Evolutionary conservation across 768 basidiomycete species (phyloP).

Genomic region (Leccinum disarticulatum): DNA sequence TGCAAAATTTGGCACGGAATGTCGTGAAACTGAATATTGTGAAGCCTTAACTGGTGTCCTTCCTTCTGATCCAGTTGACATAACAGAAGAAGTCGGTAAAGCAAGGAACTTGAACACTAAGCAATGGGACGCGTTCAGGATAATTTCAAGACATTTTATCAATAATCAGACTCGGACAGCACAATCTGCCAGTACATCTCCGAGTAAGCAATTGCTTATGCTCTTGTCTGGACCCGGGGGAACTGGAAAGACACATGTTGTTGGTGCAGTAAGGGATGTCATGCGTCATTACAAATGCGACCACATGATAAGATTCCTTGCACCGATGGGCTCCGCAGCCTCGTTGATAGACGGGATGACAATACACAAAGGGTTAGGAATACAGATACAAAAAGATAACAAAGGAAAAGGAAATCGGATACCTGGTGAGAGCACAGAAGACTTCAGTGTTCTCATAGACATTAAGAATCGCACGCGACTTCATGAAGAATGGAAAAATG

Average conservation of each 20-base stretch:
- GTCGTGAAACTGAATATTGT: too few species aligned
- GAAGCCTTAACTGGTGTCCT: too few species aligned
- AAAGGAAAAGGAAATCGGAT: slow-evolving; percentile 13
- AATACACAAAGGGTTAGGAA: slow-evolving; percentile 25
- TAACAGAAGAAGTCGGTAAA: too few species aligned
- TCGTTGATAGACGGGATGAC: slow-evolving; percentile 31
- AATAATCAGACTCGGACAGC: too few species aligned
- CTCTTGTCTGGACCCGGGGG: too few species aligned
- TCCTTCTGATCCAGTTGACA: too few species aligned
- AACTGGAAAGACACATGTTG: slow-evolving; percentile 25
- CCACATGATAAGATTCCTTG: slow-evolving; percentile 27
- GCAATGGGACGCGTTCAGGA: too few species aligned
- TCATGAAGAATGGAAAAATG: neutral
- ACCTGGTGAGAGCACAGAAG: neutral
- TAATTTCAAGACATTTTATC: too few species aligned
- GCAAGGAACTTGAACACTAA: too few species aligned
- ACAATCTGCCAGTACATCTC: too few species aligned
- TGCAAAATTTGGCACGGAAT: too few species aligned
- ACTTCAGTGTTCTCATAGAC: neutral
- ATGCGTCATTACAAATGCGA: slow-evolving; percentile 23
- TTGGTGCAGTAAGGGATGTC: slow-evolving; percentile 22
- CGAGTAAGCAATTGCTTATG: too few species aligned
- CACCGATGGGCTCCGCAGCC: slow-evolving; percentile 35
- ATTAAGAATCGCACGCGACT: neutral
- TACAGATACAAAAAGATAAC: slow-evolving; percentile 19